Evolutionary conservation across 106 monocot genomes (phyloP).

Genomic region (Alisma plantagoaquatica): DNA sequence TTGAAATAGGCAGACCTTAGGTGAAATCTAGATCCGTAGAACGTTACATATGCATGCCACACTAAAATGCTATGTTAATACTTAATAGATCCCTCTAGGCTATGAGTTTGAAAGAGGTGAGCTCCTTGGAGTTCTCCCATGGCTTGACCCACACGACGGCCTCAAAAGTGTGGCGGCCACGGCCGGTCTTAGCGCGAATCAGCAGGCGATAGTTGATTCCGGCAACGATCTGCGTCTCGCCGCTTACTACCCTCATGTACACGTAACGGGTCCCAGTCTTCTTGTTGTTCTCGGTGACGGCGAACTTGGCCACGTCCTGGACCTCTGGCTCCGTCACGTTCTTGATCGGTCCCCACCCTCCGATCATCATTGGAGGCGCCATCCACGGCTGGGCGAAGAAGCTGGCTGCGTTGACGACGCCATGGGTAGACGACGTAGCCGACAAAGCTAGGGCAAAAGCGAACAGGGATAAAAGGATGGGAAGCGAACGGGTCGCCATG

Average conservation of each 20-base stretch:
- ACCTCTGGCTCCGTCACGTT: slow-evolving; percentile 1
- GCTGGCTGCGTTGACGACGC: no score
- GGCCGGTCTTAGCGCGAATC: slow-evolving; percentile 19
- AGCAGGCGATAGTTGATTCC: slow-evolving; percentile 33
- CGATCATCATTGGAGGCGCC: no score
- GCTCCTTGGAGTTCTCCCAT: slow-evolving; percentile 13
- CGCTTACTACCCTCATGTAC: slow-evolving; percentile 27
- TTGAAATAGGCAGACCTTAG: no score
- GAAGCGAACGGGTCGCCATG: background rate
- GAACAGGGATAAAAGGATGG: slow-evolving; percentile 4
- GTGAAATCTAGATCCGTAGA: no score
- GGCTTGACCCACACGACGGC: slow-evolving; percentile 34
- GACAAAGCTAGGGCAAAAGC: no score
- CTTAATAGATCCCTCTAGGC: no score
- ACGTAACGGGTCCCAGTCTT: slow-evolving; percentile 1
- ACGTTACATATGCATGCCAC: no score
- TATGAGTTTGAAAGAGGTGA: slow-evolving; percentile 26
- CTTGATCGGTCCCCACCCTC: slow-evolving; percentile 11
- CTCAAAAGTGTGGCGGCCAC: slow-evolving; percentile 9
- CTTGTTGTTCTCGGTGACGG: slow-evolving; percentile 18
- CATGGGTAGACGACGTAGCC: no score
- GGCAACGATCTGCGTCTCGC: slow-evolving; percentile 29
- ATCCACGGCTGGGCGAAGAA: no score
- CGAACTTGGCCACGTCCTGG: slow-evolving; percentile 11
- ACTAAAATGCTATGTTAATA: no score